Percentiles rank a stretch among this genome's conserved stretches.
Evolutionary conservation across 1,284 basidiomycete species (phyloP).

Genomic region (Cutaneotrichosporon dermatis): DNA sequence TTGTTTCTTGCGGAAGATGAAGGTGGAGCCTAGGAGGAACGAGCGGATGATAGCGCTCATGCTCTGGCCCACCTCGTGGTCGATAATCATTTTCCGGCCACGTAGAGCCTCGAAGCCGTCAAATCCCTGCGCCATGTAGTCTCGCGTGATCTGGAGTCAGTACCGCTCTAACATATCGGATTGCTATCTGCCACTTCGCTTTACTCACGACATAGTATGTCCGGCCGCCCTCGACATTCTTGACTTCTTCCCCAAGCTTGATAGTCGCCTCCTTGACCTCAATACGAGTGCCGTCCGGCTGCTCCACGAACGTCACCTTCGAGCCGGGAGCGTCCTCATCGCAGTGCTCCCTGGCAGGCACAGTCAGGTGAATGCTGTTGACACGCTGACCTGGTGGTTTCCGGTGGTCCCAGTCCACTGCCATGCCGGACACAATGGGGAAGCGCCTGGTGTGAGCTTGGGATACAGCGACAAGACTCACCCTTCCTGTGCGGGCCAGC

Average conservation of each 20-base stretch:
- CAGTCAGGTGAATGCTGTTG: constrained; percentile 62
- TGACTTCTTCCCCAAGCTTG: constrained; percentile 54
- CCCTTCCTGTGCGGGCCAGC: constrained; percentile 90
- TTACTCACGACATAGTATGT: constrained; percentile 66
- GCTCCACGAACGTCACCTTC: constrained; percentile 42
- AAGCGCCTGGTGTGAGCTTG: constrained; percentile 62
- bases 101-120: constrained; percentile 75
- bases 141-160: constrained; percentile 43
- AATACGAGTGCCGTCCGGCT: constrained; percentile 49
- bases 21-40: constrained; percentile 63
- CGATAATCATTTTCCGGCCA: constrained; percentile 65
- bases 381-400: constrained; percentile 63
- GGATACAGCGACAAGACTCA: constrained; percentile 37
- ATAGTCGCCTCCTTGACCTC: constrained; percentile 42
- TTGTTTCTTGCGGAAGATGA: constrained; percentile 49
- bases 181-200: too few species aligned
- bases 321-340: constrained; percentile 27
- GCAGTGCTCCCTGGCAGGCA: constrained; percentile 25
- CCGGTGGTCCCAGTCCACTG: constrained; percentile 78
- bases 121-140: constrained; percentile 53
- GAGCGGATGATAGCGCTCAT: constrained; percentile 78
- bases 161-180: too few species aligned
- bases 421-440: constrained; percentile 79
- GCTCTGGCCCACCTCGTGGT: constrained; percentile 77
- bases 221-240: constrained; percentile 56